A percentile compares a stretch with the other conserved stretches of the same genome.
Evolutionary conservation across 2,329 filamentous ascomycete genomes (phyloP).

Genomic region (Setomelanomma holmii): DNA sequence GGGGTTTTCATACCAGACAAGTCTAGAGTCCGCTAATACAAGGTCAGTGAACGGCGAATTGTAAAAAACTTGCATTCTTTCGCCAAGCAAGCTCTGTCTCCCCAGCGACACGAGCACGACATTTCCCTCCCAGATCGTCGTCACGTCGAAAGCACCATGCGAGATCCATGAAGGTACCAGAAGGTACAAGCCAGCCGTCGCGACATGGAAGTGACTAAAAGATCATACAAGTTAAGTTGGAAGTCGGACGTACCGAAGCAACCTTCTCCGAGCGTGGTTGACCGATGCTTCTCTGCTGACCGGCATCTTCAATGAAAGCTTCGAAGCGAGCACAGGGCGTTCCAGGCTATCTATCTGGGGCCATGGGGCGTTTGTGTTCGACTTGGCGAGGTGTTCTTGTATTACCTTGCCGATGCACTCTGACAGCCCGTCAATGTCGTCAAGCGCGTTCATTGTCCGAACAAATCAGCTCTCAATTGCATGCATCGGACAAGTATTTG

Average conservation of each 20-base stretch:
- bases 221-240: not conserved
- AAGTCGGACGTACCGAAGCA: constrained; percentile 35
- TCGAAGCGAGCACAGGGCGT: constrained; percentile 39
- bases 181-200: too few relatives aligned
- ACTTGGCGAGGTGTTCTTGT: constrained; percentile 36
- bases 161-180: too few relatives aligned
- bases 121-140: too few relatives aligned
- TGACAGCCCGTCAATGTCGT: constrained; percentile 36
- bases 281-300: constrained; percentile 7
- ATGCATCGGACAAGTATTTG: not conserved
- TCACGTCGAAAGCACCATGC: too few relatives aligned
- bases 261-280: constrained; percentile 29
- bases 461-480: not conserved
- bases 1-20: constrained; percentile 34
- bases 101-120: too few relatives aligned
- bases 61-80: too few relatives aligned
- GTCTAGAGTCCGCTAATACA: constrained; percentile 33
- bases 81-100: too few relatives aligned
- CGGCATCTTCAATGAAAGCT: constrained; percentile 41
- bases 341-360: constrained; percentile 30
- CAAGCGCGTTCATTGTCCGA: constrained; percentile 21
- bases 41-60: not conserved
- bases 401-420: constrained; percentile 39
- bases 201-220: not conserved
- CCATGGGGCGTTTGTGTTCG: constrained; percentile 33